Evolutionary conservation across 2,329 filamentous ascomycete genomes (phyloP), one percentile per base, ranked within the genome.

Genomic region (Epichloe typhina): DNA sequence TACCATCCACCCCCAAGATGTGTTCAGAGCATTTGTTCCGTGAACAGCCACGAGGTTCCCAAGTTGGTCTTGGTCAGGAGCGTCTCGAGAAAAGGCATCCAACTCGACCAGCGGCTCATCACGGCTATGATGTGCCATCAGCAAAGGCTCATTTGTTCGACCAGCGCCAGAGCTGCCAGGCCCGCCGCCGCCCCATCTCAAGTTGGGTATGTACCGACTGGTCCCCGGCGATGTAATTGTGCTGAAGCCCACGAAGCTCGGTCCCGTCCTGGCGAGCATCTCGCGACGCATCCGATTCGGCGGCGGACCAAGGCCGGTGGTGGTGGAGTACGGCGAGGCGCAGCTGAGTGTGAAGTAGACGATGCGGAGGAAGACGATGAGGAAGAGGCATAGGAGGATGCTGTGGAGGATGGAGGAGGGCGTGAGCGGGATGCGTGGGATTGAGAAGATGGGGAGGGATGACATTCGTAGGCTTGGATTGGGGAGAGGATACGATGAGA

Each of bases 1-100:
- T n/a, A 41, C 50, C 51, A 57, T 58, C 56, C 56, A 57, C 1
- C 49, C 55, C 56, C 54, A 58, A 3, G 55, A 39, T 12, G 55
- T 58, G 23, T 58, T 56, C 9, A 58, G 47, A 17, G 37, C 53
- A 13, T 58, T 58, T 3, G 40, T 45, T 7, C 56, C 55, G 38
- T 57, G 52, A 50, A 47, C 37, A 43, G 44, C 6, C 38, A 46
- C 39, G 2, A 15, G 7, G 13, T 21, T 36, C 26, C 23, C n/a
- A 5, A 21, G 36, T 9, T 41, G 26, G 37, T 37, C 15, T 41
- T 23, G 23, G 6, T 47, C 9, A 21, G 19, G 11, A n/a, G 26
- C 17, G 5, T 47, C 21, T n/a, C 5, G 17, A 17, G 31, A 12
- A n/a, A 51, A 23, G 5, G 40, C n/a, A 38, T 47, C 26, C 49